Evolutionary conservation across 2,329 filamentous ascomycete genomes (phyloP), one percentile per base, ranked within the genome.

Genomic region (Sodiomyces alkalinus): DNA sequence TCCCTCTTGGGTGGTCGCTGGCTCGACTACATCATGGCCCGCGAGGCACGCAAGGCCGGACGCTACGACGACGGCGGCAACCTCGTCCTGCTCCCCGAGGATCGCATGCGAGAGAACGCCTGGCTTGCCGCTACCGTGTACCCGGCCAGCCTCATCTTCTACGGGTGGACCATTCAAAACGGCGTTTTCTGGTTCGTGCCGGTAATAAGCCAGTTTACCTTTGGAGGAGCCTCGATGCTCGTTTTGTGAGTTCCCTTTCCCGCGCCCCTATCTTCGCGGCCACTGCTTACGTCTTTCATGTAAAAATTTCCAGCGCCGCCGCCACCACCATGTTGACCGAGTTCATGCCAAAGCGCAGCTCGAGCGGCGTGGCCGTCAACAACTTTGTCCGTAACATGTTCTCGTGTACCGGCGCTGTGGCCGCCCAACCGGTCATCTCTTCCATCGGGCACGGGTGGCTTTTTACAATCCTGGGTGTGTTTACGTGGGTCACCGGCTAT

Each of bases 311-410:
- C 13, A 58, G 55, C 52, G 66, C 70, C 27, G 65, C 72, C 40
- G 62, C 70, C 0, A 85, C 80, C 0, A 90, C 82, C 0, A 85
- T 90, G 78, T 58, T 90, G 39, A 87, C 81, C 0, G 81, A 90
- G 45, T 85, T 87, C 44, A 76, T 87, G 62, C 79, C 79, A 10
- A 64, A 69, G 22, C 63, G 66, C 36, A 76, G 74, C 27, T 79
- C 73, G 4, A 68, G 68, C 8, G 80, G 80, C 1, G 78, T 87
- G 3, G 82, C 81, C 0, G 59, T 86, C 23, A 86, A 87, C 50
- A 87, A 87, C 46, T 81, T 87, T 42, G 61, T 81, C 28, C 60
- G 81, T 26, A 90, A 87, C 41, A 80, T 85, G 21, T 74, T 85
- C 41, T 74, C 68, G 27, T 85, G 77, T 35, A 62, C 81, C 1